Base-by-base conservation (phyloP, 768 basidiomycete species). In the Trametes gibbosa region DNA sequence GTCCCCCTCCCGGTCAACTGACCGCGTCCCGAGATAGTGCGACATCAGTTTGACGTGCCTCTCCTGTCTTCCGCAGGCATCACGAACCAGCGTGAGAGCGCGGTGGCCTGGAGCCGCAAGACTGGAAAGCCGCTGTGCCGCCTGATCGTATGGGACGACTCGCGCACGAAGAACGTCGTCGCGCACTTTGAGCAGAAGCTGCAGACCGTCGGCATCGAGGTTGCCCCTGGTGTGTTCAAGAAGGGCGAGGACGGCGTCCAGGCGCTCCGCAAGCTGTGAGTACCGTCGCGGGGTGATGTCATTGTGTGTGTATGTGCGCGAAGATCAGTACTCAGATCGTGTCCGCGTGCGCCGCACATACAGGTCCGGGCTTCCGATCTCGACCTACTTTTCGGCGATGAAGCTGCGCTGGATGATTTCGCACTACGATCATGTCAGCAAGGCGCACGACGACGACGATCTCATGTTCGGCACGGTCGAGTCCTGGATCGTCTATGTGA, bases 351-450 rank as follows among this genome's bases (percentile, higher is more conserved):
- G 49, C 37, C 39, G 17, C 34, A 23, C 47, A 43, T 32, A 27
- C 63, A 96, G 92, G 60, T 95, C 94, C 48, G 95, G 95, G 34
- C 83, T 97, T 39, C 91, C 90, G n/a, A 79, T 98, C 8, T 97
- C 95, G 16, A 98, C 96, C 0, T 99, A 99, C 76, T 99, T 99
- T 76, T 97, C 95, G 23, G 96, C 89, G 17, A 88, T 97, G 72
- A 98, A 98, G 75, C 79, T 97, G 62, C 84, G 90, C 45, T 99
- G 96, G 96, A 93, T 99, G 90, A 84, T 96, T 61, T 90, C 96
- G 71, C 85, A 98, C 69, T 75, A 88, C 68, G 79, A 81, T 3
- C 83, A 85, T 29, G 93, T 98, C 54, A 73, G 79, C 34, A 78
- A 82, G 42, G 95, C 97, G 0, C 87, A 95, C 68, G 84, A 89